Evolutionary conservation across 148 eudicot species (phyloP), one percentile per base, ranked within the genome.

Genomic region (Tetragonia tetragonoides): DNA sequence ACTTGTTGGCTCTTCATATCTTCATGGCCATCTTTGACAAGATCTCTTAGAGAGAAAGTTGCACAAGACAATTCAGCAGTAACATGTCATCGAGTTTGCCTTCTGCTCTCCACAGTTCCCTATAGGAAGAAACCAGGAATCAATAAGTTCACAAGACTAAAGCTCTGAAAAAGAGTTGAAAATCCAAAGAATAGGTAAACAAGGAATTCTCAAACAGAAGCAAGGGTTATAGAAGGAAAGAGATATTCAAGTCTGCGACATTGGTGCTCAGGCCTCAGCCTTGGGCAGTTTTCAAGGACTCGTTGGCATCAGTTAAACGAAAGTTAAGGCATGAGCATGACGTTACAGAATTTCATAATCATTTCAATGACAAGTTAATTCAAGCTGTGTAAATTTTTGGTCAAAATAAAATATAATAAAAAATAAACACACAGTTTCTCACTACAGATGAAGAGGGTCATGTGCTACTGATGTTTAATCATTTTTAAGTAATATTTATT

Each of bases 51-150:
- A 46, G 49, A 42, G 41, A 7, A 21, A 73, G 63, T 9, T 1
- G 14, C 44, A 34, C 11, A 73, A 34, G 46, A 24, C 37, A 37
- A 10, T 68, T 68, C 73, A 51, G 21, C 21, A 16, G 74, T 24
- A 34, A 28, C 4, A 14, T 5, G 23, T 21, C 60, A 28, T 28
- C 41, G 15, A 49, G 17, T 5, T 44, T 28, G 21, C 14, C 74
- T 71, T 17, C 41, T 51, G 67, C 75, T 41, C 39, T 78, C 23
- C 11, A 41, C 37, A 70, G 28, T n/a, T 15, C 62, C 74, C 60
- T 49, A 57, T 28, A 47, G 56, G 61, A 3, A 47, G 39, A 70
- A 70, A 70, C 17, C 20, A 1, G 46, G 57, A 49, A 24, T 5
- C 21, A 20, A 68, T 71, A 8, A 70, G 57, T 21, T 24, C 28